Conservation (phyloP, 345 rosid genomes). For the Turritis glabra region DNA sequence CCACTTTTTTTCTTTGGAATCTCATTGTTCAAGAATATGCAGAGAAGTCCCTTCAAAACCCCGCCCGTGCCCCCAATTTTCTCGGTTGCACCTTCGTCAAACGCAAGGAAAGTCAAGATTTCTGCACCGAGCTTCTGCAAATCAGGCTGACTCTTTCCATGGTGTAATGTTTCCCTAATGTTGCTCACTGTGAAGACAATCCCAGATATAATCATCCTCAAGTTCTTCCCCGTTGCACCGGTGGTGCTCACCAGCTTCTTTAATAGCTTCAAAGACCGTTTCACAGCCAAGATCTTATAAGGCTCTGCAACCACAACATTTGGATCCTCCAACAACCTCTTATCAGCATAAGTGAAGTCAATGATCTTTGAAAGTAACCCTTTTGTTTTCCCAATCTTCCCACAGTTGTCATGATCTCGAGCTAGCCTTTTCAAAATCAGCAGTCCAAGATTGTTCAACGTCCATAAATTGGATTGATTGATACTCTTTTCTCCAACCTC, state of each 20-base stretch:
- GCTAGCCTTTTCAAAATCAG: conserved; percentile 78
- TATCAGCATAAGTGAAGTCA: conserved; percentile 73
- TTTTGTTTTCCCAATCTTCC: conserved; percentile 82
- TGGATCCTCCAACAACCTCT: conserved; percentile 45
- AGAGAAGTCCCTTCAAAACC: conserved; percentile 66
- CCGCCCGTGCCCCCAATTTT: conserved; percentile 90
- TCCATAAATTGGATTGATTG: conserved; percentile 53
- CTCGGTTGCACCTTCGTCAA: conserved; percentile 77
- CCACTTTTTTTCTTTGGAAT: conserved; percentile 39
- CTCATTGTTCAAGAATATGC: conserved; percentile 61
- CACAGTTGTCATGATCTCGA: conserved; percentile 80
- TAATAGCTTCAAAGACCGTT: conserved; percentile 75
- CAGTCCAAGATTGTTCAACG: conserved; percentile 77
- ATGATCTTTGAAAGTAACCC: conserved; percentile 87
- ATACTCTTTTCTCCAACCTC: conserved; percentile 67
- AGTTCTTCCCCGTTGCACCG: conserved; percentile 68
- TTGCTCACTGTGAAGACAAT: conserved; percentile 83
- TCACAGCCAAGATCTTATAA: conserved; percentile 59
- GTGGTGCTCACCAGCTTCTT: conserved; percentile 77
- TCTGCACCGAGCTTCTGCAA: conserved; percentile 72
- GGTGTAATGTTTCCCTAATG: conserved; percentile 64
- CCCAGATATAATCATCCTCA: conserved; percentile 69
- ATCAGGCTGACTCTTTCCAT: conserved; percentile 60
- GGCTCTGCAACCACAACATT: conserved; percentile 35
- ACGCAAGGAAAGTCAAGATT: conserved; percentile 67